Evolutionary conservation across 345 rosid genomes (phyloP), one percentile per base, ranked within the genome.

Genomic region (Brassica incana): DNA sequence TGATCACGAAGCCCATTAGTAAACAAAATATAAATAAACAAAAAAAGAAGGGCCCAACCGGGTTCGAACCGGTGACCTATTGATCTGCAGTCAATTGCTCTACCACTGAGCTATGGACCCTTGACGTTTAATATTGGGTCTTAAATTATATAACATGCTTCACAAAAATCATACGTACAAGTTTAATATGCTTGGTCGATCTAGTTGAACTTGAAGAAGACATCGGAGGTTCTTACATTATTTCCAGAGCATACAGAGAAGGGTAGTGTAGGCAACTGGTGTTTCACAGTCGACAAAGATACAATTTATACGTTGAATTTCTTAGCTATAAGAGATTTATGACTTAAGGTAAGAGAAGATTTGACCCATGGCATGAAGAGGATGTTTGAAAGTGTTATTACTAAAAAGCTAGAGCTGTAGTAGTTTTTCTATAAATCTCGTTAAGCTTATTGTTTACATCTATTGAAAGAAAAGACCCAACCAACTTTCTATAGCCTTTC

Each of bases 31-130:
- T 48, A 48, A 48, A 1, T 12, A 4, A 48, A 48, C 0, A 1
- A 48, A 48, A 48, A 48, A 4, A 5, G 0, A 0, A 77, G 84
- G 85, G 87, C 88, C 86, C 89, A 79, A 83, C 85, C 82, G 86
- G 81, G 85, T 77, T 80, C 82, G 86, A 85, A 84, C 88, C 88
- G 79, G 82, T 85, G 95, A 89, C 92, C 95, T 89, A 87, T 88
- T 90, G 91, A 90, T 88, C 92, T 88, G 88, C 88, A 90, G 92
- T 88, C 91, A 92, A 89, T 87, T 89, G 91, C 92, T 90, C 95
- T 88, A 90, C 95, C 90, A 88, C 94, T 88, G 91, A 92, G 91
- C 92, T 86, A 90, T 84, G 87, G 87, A 89, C 90, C 59, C 59
- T 5, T 5, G 58, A 3, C n/a, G 20, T 0, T 1, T 11, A 3